Evolutionary conservation across 192 early-diverging fungal species (phyloP), one percentile per base, ranked within the genome.

Genomic region (Coemansia sp.): DNA sequence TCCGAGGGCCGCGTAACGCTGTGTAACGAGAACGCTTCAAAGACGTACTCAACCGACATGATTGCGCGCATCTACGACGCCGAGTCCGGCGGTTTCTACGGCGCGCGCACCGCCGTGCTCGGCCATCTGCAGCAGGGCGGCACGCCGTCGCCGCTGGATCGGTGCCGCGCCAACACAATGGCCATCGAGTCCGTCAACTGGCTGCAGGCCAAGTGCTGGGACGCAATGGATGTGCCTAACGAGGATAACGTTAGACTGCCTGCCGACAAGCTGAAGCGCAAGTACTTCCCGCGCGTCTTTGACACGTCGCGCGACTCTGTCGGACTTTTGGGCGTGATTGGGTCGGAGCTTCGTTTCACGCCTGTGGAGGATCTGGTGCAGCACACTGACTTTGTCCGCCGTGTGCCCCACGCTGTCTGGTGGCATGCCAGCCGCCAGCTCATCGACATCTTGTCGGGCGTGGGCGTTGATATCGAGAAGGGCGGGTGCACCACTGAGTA

Each of bases 101-200:
- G 96, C 77, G 92, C 93, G 0, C 87, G 92, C 49, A 95, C 95
- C 10, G 87, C 95, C 12, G 91, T 95, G 7, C 85, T 99, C 41
- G 97, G 97, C 19, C 97, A 99, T 67, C 84, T 95, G 63, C 97
- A 98, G 76, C 97, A 99, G 76, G 97, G 97, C 43, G 92, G 90
- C 64, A 89, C 92, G 11, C 95, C 97, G 21, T 90, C 90, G 26
- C 96, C 97, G n/a, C 72, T 97, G 48, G 97, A 99, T 84, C 92
- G 97, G 37, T 90, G 94, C 74, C 91, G 95, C n/a, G 97, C 95
- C 15, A 94, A 90, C 44, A 87, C 89, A 15, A 77, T 95, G 74
- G 94, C 94, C 2, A 89, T 94, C 18, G 87, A 89, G 56, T 86
- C 91, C 56, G 74, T 98, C 59, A 85, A 92, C 40, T 99, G 95